Evolutionary conservation across 2,329 filamentous ascomycete genomes (phyloP).

Genomic region (Phaeophleospora eucalypticola): DNA sequence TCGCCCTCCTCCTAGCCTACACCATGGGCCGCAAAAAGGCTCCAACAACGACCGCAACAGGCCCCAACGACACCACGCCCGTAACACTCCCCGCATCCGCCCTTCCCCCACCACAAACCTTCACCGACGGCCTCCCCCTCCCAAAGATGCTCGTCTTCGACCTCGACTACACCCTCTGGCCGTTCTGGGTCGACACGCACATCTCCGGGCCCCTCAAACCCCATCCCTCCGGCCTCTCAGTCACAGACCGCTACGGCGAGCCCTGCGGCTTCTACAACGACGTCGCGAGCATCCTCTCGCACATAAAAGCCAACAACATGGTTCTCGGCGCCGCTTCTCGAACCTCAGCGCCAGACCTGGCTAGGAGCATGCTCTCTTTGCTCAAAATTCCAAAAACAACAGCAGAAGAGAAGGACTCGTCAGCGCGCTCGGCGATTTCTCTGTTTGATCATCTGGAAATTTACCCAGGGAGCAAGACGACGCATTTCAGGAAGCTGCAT

Average conservation of each 20-base stretch:
- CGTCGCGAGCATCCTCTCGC: slow-evolving; percentile 49
- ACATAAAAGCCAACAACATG: slow-evolving; percentile 53
- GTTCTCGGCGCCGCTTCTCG: slow-evolving; percentile 72
- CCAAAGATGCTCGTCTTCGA: slow-evolving; percentile 88
- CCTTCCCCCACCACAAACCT: slow-evolving; percentile 48
- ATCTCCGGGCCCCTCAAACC: slow-evolving; percentile 68
- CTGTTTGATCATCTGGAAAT: slow-evolving; percentile 49
- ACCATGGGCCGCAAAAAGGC: slow-evolving; percentile 18
- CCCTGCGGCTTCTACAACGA: slow-evolving; percentile 46
- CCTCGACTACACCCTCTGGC: slow-evolving; percentile 95
- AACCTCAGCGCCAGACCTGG: slow-evolving; percentile 74
- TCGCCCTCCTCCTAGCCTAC: slow-evolving; percentile 6
- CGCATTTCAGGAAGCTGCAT: slow-evolving; percentile 73
- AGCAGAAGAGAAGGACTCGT: too few species aligned
- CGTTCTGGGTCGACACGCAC: slow-evolving; percentile 96
- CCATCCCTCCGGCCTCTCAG: slow-evolving; percentile 40
- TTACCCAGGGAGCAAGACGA: slow-evolving; percentile 74
- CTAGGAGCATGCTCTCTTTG: slow-evolving; percentile 72
- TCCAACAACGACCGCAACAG: slow-evolving; percentile 6
- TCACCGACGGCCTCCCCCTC: slow-evolving; percentile 65
- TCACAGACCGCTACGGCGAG: slow-evolving; percentile 50
- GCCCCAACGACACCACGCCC: slow-evolving; percentile 28
- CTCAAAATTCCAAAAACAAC: slow-evolving; percentile 52
- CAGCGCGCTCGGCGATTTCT: slow-evolving; percentile 46
- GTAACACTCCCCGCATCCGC: slow-evolving; percentile 35